Base-by-base conservation (phyloP, 2,329 filamentous ascomycete species). In the Talaromyces islandicus region DNA sequence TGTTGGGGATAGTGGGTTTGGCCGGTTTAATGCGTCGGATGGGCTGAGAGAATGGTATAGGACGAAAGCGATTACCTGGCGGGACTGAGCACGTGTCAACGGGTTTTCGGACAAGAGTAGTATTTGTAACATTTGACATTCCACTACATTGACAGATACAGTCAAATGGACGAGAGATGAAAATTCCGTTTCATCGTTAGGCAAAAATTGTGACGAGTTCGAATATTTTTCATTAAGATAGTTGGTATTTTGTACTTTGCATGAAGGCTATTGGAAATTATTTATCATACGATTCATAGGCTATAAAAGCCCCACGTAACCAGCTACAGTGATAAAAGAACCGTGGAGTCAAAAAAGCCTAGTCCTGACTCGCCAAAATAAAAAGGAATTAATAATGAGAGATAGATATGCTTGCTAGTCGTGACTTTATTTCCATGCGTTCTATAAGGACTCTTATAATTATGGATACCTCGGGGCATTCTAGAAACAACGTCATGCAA, bases 31-130 rank as follows among this genome's bases (percentile, higher is more conserved):
- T 48, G 46, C 43, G 4, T 21, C 41, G 12, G 35, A 57, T 9
- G 58, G 58, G 1, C 46, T 60, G 7, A 48, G 52, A 24, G 58
- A 60, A 38, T 60, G 46, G 43, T 24, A 57, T 27, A 54, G 52
- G 27, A 60, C 46, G 21, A 60, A 60, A n/a, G 35, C 54, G n/a
- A 27, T 60, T 29, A 60, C 58, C 1, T 60, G 58, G 58, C 50
- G 51, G 24, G 54, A 60, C 27, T 60, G 30, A 57, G n/a, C n/a
- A n/a, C n/a, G n/a, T n/a, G n/a, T n/a, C n/a, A n/a, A n/a, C n/a
- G n/a, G n/a, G n/a, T n/a, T 46, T 46, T 46, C 41, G 41, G 41
- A 19, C 41, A 46, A 46, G 11, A 46, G 41, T 19, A 46, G 41
- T 21, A 46, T 10, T 21, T 46, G 10, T 46, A 46, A n/a, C n/a